phyloP scores from a whole-genome alignment of 2,329 filamentous ascomycete species.

The Thelonectria olida region DNA sequence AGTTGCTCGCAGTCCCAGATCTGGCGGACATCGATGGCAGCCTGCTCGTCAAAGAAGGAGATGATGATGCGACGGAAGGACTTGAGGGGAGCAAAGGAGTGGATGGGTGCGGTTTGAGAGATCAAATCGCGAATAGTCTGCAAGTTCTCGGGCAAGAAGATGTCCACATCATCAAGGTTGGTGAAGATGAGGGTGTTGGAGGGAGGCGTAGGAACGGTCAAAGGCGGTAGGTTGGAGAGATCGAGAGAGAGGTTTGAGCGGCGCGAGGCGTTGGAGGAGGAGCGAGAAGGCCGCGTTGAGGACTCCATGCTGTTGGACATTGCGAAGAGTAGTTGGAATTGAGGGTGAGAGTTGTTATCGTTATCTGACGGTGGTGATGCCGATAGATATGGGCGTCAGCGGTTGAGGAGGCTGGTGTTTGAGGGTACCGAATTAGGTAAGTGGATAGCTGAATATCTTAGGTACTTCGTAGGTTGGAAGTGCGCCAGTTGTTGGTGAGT shows the following conservation, averaged over 20 bases:
- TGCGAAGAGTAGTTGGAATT: conserved; percentile 15
- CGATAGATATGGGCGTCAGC: conserved; percentile 9
- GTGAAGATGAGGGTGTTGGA: conserved; percentile 89
- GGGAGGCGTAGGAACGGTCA: conserved; percentile 75
- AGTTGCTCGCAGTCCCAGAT: conserved; percentile 79
- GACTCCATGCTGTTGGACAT: conserved; percentile 45
- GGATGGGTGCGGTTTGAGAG: conserved; percentile 73
- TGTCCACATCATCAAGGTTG: conserved; percentile 76
- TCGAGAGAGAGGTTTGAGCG: conserved; percentile 72
- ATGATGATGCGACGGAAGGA: conserved; percentile 85
- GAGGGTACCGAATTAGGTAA: neutral
- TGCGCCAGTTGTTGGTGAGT: too few relatives aligned
- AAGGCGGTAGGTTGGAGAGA: conserved; percentile 75
- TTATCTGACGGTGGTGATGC: neutral
- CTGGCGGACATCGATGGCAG: conserved; percentile 75
- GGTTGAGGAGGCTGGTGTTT: conserved; percentile 9
- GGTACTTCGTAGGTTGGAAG: too few relatives aligned
- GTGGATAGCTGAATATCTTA: neutral
- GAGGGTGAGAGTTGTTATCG: neutral
- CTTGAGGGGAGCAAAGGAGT: conserved; percentile 82
- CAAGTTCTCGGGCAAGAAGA: conserved; percentile 80
- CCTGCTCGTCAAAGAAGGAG: conserved; percentile 76
- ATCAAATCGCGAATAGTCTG: conserved; percentile 78
- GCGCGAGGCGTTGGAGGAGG: conserved; percentile 57
- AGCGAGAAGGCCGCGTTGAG: conserved; percentile 49